A percentile compares a stretch with the other conserved stretches of the same genome.
These are phyloP conservation scores for Tetrahymena malaccensis DNA, from an alignment of 73 alveolate species.

Conservation along the genomic window DNA sequence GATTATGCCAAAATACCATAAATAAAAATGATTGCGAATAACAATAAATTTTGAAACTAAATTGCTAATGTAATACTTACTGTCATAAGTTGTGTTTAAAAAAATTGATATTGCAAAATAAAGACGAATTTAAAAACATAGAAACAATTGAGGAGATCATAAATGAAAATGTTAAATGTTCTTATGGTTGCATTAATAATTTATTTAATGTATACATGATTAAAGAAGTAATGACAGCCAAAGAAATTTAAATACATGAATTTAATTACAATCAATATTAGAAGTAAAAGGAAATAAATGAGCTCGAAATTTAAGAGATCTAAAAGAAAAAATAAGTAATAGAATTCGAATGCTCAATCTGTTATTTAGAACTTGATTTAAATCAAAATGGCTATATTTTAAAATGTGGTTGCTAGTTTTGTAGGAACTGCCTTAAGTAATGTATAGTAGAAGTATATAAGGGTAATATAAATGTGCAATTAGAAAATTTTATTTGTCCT, in stretches of 20 bases:
- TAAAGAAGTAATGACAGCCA: background rate
- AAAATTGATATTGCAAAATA: background rate
- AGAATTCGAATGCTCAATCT: background rate
- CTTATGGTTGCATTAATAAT: background rate
- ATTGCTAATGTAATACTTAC: background rate
- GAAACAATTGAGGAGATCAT: background rate
- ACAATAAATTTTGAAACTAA: background rate
- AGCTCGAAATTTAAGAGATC: background rate
- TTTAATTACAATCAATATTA: background rate
- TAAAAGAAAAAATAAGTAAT: background rate
- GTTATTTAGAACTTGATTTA: background rate
- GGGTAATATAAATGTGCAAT: background rate
- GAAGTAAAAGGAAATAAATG: background rate
- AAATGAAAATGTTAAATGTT: background rate
- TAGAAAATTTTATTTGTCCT: background rate
- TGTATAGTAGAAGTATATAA: background rate
- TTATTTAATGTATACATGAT: background rate
- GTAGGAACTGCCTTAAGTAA: background rate
- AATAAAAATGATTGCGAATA: background rate
- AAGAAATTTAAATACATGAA: background rate
- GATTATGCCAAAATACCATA: background rate
- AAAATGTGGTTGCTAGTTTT: background rate
- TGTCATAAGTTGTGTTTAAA: background rate
- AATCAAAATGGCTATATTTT: background rate
- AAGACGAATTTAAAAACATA: background rate